These are phyloP conservation scores for Oidiodendron maius DNA, from an alignment of 495 filamentous ascomycete species.

Conservation along the genomic window DNA sequence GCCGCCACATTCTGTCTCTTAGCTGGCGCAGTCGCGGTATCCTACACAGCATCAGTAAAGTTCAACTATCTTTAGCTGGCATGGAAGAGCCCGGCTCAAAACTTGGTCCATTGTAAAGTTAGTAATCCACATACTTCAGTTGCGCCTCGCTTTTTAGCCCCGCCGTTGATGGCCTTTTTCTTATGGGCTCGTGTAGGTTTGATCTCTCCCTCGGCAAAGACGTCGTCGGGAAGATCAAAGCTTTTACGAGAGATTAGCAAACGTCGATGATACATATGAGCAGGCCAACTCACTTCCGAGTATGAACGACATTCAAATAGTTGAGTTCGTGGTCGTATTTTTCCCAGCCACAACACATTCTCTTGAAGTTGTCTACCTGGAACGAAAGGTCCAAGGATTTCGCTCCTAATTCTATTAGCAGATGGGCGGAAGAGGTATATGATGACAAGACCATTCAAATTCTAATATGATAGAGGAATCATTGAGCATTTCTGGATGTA, in stretches of 20 bases:
- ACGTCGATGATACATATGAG: not conserved
- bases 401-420: slow-evolving; percentile 32
- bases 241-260: slow-evolving; percentile 35
- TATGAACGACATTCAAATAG: slow-evolving; percentile 65
- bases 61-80: not conserved
- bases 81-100: not conserved
- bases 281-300: slow-evolving; percentile 60
- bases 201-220: slow-evolving; percentile 77
- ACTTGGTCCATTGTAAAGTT: not conserved
- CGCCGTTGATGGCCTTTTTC: slow-evolving; percentile 25
- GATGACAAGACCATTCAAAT: slow-evolving; percentile 22
- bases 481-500: not conserved
- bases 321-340: slow-evolving; percentile 59
- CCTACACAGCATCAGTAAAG: slow-evolving; percentile 21
- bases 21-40: slow-evolving; percentile 25
- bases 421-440: slow-evolving; percentile 26
- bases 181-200: slow-evolving; percentile 59
- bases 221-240: slow-evolving; percentile 80
- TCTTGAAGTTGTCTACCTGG: slow-evolving; percentile 70
- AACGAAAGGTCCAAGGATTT: slow-evolving; percentile 63
- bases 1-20: slow-evolving; percentile 34
- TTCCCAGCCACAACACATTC: slow-evolving; percentile 58
- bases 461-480: too few relatives aligned
- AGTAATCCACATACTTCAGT: slow-evolving; percentile 21
- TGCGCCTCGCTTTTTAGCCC: slow-evolving; percentile 24